phyloP scores from a whole-genome alignment of 1,284 basidiomycete genomes.

The Leccinum subatratum region DNA sequence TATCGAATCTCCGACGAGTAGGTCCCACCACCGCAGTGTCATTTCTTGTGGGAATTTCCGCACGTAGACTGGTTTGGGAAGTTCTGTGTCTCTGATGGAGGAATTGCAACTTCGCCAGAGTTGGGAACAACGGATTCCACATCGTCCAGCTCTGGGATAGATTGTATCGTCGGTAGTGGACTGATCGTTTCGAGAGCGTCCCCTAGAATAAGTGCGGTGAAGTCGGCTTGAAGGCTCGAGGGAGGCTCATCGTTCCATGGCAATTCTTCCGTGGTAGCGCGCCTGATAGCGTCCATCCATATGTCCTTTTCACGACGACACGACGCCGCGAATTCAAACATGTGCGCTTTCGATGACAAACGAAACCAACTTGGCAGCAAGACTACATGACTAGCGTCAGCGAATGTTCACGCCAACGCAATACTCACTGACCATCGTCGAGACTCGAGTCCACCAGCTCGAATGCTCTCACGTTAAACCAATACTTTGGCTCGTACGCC shows the following conservation, averaged over 20 bases:
- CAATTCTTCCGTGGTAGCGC: conserved; percentile 37
- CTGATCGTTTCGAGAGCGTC: conserved; percentile 38
- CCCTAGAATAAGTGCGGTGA: conserved; percentile 33
- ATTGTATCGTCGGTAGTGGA: conserved; percentile 55
- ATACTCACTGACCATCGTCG: conserved; percentile 53
- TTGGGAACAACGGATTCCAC: conserved; percentile 21
- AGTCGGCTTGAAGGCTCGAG: conserved; percentile 50
- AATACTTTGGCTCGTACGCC: conserved; percentile 80
- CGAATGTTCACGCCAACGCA: conserved; percentile 4
- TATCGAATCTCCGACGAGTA: conserved; percentile 39
- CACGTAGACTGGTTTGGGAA: conserved; percentile 13
- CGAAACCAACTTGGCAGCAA: conserved; percentile 78
- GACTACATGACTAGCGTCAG: conserved; percentile 40
- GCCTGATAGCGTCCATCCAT: conserved; percentile 70
- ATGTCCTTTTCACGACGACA: conserved; percentile 78
- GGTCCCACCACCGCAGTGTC: conserved; percentile 28
- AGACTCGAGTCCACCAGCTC: conserved; percentile 62
- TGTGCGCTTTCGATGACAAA: conserved; percentile 60
- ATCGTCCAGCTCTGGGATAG: conserved; percentile 53
- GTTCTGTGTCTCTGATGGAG: conserved; percentile 7
- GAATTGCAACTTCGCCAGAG: conserved; percentile 6
- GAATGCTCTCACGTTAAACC: conserved; percentile 74
- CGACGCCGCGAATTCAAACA: conserved; percentile 79
- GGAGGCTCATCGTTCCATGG: conserved; percentile 57
- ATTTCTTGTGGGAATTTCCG: conserved; percentile 15